A percentile compares a stretch with the other conserved stretches of the same genome.
Conservation (phyloP, 441 rosid species). For the Jatropha podagrica region DNA sequence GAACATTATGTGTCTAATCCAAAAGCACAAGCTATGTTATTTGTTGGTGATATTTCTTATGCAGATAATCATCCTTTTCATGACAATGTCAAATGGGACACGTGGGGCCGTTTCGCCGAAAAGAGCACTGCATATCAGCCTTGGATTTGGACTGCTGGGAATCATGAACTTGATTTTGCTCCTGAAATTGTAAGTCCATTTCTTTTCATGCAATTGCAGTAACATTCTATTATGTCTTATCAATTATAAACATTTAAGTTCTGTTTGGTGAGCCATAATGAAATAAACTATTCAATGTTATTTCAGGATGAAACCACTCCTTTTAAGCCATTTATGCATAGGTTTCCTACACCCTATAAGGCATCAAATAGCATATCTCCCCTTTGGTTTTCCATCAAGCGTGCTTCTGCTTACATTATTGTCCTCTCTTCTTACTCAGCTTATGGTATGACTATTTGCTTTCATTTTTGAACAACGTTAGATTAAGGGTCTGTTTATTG, state of each 20-base stretch:
- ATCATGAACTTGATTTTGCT: constrained; percentile 63
- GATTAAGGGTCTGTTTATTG: too few species aligned
- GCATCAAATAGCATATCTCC: constrained; percentile 56
- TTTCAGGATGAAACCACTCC: constrained; percentile 51
- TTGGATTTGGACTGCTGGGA: constrained; percentile 64
- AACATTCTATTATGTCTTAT: not conserved
- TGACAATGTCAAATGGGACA: constrained; percentile 59
- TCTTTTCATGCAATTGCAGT: not conserved
- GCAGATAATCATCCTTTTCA: constrained; percentile 55
- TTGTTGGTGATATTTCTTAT: constrained; percentile 66
- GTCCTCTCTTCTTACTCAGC: constrained; percentile 76
- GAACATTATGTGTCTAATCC: constrained; percentile 48
- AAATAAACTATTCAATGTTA: not conserved
- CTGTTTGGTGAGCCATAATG: too few species aligned
- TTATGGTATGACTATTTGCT: constrained; percentile 35
- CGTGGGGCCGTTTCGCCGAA: constrained; percentile 59
- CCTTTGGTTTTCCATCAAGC: constrained; percentile 62
- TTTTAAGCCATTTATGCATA: constrained; percentile 49
- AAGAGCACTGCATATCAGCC: constrained; percentile 59
- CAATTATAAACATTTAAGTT: too few species aligned
- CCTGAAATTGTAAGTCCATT: constrained; percentile 45
- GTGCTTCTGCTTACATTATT: constrained; percentile 59
- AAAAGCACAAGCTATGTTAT: constrained; percentile 50
- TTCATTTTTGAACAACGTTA: not conserved
- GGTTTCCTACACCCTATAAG: constrained; percentile 46